Evolutionary conservation across 2,329 filamentous ascomycete species (phyloP).

Genomic region (Daldinia eschscholtzii): DNA sequence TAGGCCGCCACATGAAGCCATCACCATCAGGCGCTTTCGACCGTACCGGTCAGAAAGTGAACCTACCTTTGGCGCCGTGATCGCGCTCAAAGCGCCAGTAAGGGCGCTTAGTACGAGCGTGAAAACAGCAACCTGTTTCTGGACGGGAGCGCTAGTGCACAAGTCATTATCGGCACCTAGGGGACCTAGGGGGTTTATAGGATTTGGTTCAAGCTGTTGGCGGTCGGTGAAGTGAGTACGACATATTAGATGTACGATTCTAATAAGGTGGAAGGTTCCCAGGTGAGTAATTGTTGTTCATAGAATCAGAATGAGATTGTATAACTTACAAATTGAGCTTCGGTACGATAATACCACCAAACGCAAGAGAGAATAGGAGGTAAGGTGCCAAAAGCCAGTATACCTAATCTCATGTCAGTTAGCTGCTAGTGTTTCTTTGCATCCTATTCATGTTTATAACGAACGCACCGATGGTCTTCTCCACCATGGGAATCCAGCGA

Average conservation of each 20-base stretch:
- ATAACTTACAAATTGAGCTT: constrained; percentile 79
- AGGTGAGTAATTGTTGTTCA: constrained; percentile 28
- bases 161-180: constrained; percentile 79
- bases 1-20: constrained; percentile 81
- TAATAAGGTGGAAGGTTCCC: constrained; percentile 45
- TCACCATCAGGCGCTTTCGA: constrained; percentile 77
- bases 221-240: constrained; percentile 82
- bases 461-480: constrained; percentile 70
- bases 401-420: constrained; percentile 65
- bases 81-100: constrained; percentile 80
- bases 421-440: constrained; percentile 38
- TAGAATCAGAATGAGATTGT: constrained; percentile 7
- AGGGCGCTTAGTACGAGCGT: constrained; percentile 80
- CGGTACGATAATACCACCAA: constrained; percentile 87
- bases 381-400: constrained; percentile 88
- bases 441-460: constrained; percentile 3
- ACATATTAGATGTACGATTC: constrained; percentile 85
- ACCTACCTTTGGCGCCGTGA: constrained; percentile 86
- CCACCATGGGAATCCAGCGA: constrained; percentile 72
- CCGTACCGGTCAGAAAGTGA: constrained; percentile 89
- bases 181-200: constrained; percentile 72
- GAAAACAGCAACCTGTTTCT: constrained; percentile 81
- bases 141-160: constrained; percentile 83
- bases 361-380: constrained; percentile 84
- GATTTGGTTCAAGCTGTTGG: constrained; percentile 68